Percentiles rank a stretch among this genome's conserved stretches.
Conservation (phyloP, 257 asterid species). For the Solanum chiquidenum region DNA sequence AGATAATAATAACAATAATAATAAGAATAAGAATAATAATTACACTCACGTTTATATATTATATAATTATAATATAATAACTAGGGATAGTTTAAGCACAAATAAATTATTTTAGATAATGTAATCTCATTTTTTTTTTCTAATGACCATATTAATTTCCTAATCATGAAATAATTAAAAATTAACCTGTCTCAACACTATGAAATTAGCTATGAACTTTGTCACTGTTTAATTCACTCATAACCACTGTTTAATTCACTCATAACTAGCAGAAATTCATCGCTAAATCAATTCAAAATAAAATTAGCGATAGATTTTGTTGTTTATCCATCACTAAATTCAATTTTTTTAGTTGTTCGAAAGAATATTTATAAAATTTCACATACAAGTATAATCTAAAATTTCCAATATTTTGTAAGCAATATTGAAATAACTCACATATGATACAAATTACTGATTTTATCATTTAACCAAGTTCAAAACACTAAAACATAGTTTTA, state of each 20-base stretch:
- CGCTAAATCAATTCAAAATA: too few relatives aligned
- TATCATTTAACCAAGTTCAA: neutral
- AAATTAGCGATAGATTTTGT: neutral
- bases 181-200: too few relatives aligned
- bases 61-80: too few relatives aligned
- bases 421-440: neutral
- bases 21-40: too few relatives aligned
- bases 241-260: neutral
- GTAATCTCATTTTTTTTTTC: neutral
- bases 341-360: too few relatives aligned
- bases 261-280: neutral
- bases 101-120: neutral
- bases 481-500: neutral
- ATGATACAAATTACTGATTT: neutral
- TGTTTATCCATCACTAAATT: neutral
- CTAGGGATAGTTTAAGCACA: neutral
- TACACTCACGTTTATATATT: neutral
- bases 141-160: neutral
- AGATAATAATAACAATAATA: neutral
- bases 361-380: neutral
- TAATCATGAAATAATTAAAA: too few relatives aligned
- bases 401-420: neutral
- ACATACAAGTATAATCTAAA: too few relatives aligned
- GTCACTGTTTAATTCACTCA: neutral
- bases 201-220: too few relatives aligned